Base-by-base conservation (phyloP, 495 filamentous ascomycete genomes). In the Margaritispora aquatica region DNA sequence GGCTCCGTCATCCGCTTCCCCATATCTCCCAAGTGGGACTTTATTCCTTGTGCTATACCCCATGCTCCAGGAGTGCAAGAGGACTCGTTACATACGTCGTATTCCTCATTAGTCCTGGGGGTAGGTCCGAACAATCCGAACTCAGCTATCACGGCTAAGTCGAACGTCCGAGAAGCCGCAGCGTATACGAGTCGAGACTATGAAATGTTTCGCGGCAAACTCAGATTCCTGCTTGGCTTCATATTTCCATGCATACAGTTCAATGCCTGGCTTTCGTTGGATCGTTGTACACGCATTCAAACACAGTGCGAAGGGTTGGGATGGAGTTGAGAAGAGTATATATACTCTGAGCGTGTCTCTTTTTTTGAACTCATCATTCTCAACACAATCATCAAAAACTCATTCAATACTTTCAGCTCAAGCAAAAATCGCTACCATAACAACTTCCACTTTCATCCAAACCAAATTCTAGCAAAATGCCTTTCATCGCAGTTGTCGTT, bases 401-500 rank as follows among this genome's bases (percentile, higher is more conserved):
- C n/a, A 24, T 3, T 50, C 24, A 50, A 47, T 7, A 47, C 15
- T 47, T 24, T 24, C 20, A 5, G 4, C 21, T 11, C 7, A 50
- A 26, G 20, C 11, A 50, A 26, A 4, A 50, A 50, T 24, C 7
- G 5, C 23, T 23, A 4, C 24, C 4, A 2, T 10, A 2, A 24
- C 20, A n/a, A n/a, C n/a, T 24, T 26, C 2, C 47, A 50, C 21
- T n/a, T 44, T 17, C 11, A 44, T n/a, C 7, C 15, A 44, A 44
- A n/a, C 47, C 23, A 3, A 9, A 23, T 23, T 2, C 3, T 3
- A 19, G 41, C 59, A 61, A 56, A 61, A 61, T 61, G 59, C 59
- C 59, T 51, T 61, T 47, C 59, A 21, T 61, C 41, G 21, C 59
- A 26, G 26, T 61, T 29, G 31, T 56, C 59, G 38, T 61, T 22